Conservation (phyloP, 2,329 filamentous ascomycete species). For the Neocatenulostroma microsporum region DNA sequence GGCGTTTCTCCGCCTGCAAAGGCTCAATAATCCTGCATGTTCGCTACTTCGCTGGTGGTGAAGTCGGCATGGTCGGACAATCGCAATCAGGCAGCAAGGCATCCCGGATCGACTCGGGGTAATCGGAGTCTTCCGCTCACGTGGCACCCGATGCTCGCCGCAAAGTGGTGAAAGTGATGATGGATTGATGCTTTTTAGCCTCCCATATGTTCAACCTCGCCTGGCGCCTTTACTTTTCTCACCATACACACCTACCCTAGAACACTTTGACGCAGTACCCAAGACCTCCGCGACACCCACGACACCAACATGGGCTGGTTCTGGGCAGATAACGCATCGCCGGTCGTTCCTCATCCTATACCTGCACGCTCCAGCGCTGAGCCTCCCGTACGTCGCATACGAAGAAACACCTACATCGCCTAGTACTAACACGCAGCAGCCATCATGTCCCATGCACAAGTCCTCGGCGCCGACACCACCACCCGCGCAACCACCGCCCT, state of each 20-base stretch:
- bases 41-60: too few relatives aligned
- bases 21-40: too few relatives aligned
- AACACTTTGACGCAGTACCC: too few relatives aligned
- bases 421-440: constrained; percentile 35
- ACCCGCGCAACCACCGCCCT: constrained; percentile 22
- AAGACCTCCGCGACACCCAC: constrained; percentile 2
- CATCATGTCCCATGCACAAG: constrained; percentile 63
- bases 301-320: constrained; percentile 57
- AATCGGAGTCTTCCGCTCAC: too few relatives aligned
- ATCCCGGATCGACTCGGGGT: too few relatives aligned
- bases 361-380: constrained; percentile 38
- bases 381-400: constrained; percentile 46
- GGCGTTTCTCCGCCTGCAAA: too few relatives aligned
- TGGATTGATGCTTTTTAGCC: too few relatives aligned
- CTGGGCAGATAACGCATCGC: constrained; percentile 52
- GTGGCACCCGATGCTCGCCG: too few relatives aligned
- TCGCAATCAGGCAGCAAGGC: too few relatives aligned
- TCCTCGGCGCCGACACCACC: constrained; percentile 26
- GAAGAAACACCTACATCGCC: neutral
- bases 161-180: too few relatives aligned
- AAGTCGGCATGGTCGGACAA: too few relatives aligned
- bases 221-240: neutral
- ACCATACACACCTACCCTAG: neutral
- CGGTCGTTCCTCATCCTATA: constrained; percentile 42
- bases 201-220: too few relatives aligned